Conservation (phyloP, 1,139 yeast species). For the Taphrina flavorubra region DNA sequence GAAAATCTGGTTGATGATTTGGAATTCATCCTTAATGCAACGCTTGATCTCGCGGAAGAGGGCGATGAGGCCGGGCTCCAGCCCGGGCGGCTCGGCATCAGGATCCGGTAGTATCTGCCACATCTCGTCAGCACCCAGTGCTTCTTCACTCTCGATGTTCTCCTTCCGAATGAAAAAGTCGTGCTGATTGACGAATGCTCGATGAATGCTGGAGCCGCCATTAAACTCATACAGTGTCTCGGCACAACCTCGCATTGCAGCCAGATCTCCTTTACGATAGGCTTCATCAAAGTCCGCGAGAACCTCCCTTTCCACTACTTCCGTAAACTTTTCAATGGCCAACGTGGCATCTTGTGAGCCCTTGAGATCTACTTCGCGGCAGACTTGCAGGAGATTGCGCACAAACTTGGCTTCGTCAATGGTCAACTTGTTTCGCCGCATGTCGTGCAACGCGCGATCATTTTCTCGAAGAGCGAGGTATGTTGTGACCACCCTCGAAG, state of each 20-base stretch:
- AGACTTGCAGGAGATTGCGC: constrained; percentile 66
- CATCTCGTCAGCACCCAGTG: constrained; percentile 52
- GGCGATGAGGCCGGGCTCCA: constrained; percentile 54
- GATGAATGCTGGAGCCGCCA: constrained; percentile 82
- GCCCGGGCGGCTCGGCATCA: constrained; percentile 53
- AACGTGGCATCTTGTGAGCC: constrained; percentile 47
- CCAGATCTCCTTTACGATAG: constrained; percentile 62
- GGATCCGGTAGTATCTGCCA: constrained; percentile 62
- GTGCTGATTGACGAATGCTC: constrained; percentile 80
- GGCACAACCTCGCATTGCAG: constrained; percentile 77
- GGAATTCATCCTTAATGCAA: constrained; percentile 70
- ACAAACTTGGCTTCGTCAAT: constrained; percentile 35
- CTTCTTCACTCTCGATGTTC: constrained; percentile 53
- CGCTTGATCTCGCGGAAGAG: constrained; percentile 56
- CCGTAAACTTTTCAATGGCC: constrained; percentile 71
- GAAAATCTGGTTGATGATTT: constrained; percentile 74
- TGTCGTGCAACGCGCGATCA: constrained; percentile 52
- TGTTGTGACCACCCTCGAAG: constrained; percentile 41
- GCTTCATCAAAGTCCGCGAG: constrained; percentile 54
- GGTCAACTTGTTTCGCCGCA: constrained; percentile 46
- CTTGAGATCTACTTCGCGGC: constrained; percentile 58
- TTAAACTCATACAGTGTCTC: constrained; percentile 79
- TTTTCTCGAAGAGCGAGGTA: constrained; percentile 25
- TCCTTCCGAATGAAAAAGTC: constrained; percentile 67
- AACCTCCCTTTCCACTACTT: constrained; percentile 69